Evolutionary conservation across 139 green algal genomes (phyloP), one percentile per base, ranked within the genome.

Genomic region (Closterium sp.): DNA sequence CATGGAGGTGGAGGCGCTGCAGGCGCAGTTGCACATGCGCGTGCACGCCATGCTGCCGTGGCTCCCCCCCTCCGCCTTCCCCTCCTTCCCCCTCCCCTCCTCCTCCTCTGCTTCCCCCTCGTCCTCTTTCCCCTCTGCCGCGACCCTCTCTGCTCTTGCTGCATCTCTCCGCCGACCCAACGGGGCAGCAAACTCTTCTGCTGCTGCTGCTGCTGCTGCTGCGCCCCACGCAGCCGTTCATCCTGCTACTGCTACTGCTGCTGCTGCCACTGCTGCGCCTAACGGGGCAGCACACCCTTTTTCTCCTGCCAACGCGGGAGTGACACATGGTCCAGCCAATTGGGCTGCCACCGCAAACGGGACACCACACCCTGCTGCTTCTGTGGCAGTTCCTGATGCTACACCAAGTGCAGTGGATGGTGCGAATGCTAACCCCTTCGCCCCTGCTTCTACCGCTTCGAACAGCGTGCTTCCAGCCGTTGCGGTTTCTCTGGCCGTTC

Each of bases 11-110:
- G 91, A 93, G 22, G 27, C 50, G 85, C 70, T 93, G 19, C 86
- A 93, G 70, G 22, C 21, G 87, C 85, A 91, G 86, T 86, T 93
- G 31, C 91, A 93, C 70, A 79, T 90, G 73, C 24, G 90, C 27
- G 30, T 92, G 10, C 27, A 30, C 32, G 42, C 32, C 3, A 91
- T 93, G 86, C 32, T 93, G 19, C 32, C 91, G 7, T 93, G 91
- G 91, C 38, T 91, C 22, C 88, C n/a, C 29, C 88, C 88, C 70
- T 62, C 30, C 30, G 11, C 88, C 70, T 24, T 62, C 70, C 31
- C 31, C 86, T 90, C 88, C 28, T 38, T 62, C 34, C 70, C 88
- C 13, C 24, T 28, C 10, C 88, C 30, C 88, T 38, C 29, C 29
- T 86, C 88, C 34, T 87, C 2, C 3, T 38, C 32, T 38, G 2